These are phyloP conservation scores for Arthrobotrys conoides DNA, from an alignment of 2,329 filamentous ascomycete genomes.

Conservation along the genomic window DNA sequence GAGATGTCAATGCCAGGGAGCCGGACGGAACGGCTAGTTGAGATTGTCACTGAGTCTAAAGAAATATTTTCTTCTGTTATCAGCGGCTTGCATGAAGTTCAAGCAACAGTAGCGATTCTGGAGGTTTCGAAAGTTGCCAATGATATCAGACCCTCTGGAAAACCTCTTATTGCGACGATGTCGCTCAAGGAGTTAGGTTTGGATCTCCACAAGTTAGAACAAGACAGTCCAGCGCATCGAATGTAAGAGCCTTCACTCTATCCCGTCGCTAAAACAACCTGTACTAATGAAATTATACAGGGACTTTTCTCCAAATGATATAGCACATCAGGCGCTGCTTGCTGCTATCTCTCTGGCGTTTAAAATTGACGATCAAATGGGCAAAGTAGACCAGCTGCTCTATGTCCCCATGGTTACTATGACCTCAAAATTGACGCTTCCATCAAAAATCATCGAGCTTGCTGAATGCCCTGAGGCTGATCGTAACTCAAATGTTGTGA, in stretches of 20 bases:
- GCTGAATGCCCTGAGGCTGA: constrained; percentile 80
- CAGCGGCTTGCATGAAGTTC: constrained; percentile 93
- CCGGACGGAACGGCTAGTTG: constrained; percentile 78
- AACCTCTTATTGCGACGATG: constrained; percentile 82
- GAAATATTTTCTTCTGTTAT: constrained; percentile 92
- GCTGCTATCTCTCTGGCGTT: constrained; percentile 93
- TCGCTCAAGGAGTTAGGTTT: constrained; percentile 97
- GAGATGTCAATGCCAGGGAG: constrained; percentile 80
- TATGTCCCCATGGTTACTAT: constrained; percentile 99
- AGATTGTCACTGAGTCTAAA: constrained; percentile 90
- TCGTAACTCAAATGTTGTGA: constrained; percentile 94
- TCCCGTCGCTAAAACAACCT: neutral
- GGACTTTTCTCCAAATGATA: constrained; percentile 91
- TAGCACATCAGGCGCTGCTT: constrained; percentile 93
- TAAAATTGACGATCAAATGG: constrained; percentile 89
- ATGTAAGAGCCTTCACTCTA: constrained; percentile 72
- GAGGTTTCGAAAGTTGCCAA: constrained; percentile 85
- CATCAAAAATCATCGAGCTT: constrained; percentile 91
- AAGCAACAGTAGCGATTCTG: constrained; percentile 92
- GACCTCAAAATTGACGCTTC: constrained; percentile 91
- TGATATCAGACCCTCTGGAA: constrained; percentile 76
- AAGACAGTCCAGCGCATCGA: constrained; percentile 91
- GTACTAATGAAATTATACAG: constrained; percentile 51
- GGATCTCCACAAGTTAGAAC: constrained; percentile 90
- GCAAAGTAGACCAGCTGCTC: constrained; percentile 85